Conservation (phyloP, 139 green algal species). For the Dunaliella sp. region DNA sequence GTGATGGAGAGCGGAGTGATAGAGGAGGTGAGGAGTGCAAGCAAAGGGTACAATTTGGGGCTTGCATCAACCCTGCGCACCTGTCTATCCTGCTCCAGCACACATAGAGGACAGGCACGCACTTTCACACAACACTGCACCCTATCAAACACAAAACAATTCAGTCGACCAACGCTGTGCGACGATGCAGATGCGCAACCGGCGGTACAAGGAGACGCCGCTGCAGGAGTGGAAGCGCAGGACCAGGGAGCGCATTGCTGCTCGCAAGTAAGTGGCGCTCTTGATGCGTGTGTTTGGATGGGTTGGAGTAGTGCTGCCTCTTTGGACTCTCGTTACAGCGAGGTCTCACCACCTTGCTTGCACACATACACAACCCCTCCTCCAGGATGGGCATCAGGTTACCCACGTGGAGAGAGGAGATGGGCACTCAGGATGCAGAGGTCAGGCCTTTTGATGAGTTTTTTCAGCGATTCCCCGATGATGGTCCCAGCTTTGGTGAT, state of each 20-base stretch:
- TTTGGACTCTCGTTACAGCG: neutral
- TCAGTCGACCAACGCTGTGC: too few species aligned
- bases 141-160: too few species aligned
- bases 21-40: conserved; percentile 45
- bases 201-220: conserved; percentile 51
- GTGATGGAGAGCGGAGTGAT: conserved; percentile 53
- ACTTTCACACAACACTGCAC: too few species aligned
- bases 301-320: neutral
- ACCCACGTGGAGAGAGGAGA: conserved; percentile 47
- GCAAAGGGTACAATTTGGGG: neutral
- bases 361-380: neutral
- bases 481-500: neutral
- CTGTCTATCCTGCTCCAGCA: too few species aligned
- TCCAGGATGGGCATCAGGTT: conserved; percentile 33
- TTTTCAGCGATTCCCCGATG: conserved; percentile 23
- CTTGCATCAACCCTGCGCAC: neutral
- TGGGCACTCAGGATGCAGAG: conserved; percentile 20
- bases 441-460: conserved; percentile 43
- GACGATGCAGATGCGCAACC: conserved; percentile 40
- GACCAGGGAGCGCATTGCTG: conserved; percentile 43
- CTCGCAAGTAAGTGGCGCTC: conserved; percentile 36
- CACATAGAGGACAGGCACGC: too few species aligned
- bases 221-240: conserved; percentile 56
- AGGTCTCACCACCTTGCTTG: neutral
- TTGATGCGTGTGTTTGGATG: neutral